Base-by-base conservation (phyloP, 1,284 basidiomycete genomes). In the Dichomitus squalens region DNA sequence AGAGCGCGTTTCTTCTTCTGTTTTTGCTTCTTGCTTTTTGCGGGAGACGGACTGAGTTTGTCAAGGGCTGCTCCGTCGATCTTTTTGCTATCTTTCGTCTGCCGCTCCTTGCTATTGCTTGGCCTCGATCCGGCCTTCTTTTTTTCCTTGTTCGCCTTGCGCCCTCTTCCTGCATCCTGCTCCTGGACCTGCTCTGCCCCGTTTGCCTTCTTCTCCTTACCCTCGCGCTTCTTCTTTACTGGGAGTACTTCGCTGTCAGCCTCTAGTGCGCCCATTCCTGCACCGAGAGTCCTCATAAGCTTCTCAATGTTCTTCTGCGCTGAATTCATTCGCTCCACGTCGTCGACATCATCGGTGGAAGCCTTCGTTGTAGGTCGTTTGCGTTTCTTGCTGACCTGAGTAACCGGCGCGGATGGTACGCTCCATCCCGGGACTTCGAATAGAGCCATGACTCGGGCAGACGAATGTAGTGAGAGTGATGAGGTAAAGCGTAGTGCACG, bases 341-440 rank as follows among this genome's bases (percentile, higher is more conserved):
- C 74, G 53, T 74, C 73, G n/a, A 70, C 68, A 16, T 66, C 66
- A 20, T 62, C 54, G 36, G 36, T 2, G 44, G 44, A 33, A 72
- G 69, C 55, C 38, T 58, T 55, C 7, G 39, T 20, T 2, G 59
- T 8, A 1, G 81, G 72, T 21, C 85, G 81, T 73, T 90, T 93
- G 49, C 91, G 84, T 67, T 93, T 93, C 68, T 81, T 85, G 18
- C 82, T 65, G 6, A 71, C 47, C 49, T 75, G 73, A 27, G 75
- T 55, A 25, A 83, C 70, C 3, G 84, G 81, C 1, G 74, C 74
- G 12, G 73, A 66, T 20, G 81, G 74, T 5, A 90, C 73, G 39
- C 79, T 77, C 89, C 89, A 92, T 31, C 90, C 89, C 4, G 89
- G 86, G 11, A 92, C 85, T 41, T 89, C 78, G 71, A 92, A 92